phyloP scores from a whole-genome alignment of 2,329 filamentous ascomycete genomes.

The Alternaria angustiovoidea region DNA sequence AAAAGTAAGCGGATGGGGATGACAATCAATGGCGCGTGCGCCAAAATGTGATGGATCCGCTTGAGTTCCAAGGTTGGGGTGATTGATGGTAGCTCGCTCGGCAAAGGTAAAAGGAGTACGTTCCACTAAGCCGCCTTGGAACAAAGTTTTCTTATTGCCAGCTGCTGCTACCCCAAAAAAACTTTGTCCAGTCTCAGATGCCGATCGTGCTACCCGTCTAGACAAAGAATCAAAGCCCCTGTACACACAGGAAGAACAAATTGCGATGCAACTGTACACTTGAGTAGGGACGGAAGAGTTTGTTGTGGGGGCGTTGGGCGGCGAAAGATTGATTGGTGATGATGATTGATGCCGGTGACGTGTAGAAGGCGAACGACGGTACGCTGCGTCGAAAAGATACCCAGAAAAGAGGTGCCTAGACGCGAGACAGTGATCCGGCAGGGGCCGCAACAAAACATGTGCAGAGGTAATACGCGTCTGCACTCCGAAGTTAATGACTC shows the following conservation, averaged over 20 bases:
- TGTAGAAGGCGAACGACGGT: constrained; percentile 25
- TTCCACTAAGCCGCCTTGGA: constrained; percentile 37
- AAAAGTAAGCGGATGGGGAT: constrained; percentile 26
- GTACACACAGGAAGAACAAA: constrained; percentile 5
- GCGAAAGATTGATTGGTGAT: constrained; percentile 7
- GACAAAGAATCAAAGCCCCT: constrained; percentile 16
- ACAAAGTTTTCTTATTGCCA: constrained; percentile 38
- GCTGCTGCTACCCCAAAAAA: constrained; percentile 24
- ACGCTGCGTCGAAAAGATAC: constrained; percentile 28
- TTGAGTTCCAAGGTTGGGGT: constrained; percentile 24
- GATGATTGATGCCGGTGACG: constrained; percentile 26
- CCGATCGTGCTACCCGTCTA: constrained; percentile 28
- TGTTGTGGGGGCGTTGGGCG: not conserved
- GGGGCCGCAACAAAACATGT: constrained; percentile 25
- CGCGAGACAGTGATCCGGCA: constrained; percentile 27
- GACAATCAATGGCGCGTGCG: constrained; percentile 29
- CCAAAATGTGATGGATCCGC: constrained; percentile 27
- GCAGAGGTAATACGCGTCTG: constrained; percentile 34
- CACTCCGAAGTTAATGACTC: constrained; percentile 35
- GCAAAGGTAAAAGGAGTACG: constrained; percentile 41
- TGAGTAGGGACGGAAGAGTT: not conserved
- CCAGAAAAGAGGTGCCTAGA: constrained; percentile 19
- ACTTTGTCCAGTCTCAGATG: constrained; percentile 37
- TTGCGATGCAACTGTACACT: constrained; percentile 3
- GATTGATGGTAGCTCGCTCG: constrained; percentile 23